Conservation (phyloP, 495 filamentous ascomycete genomes). For the Daldinia bambusicola region DNA sequence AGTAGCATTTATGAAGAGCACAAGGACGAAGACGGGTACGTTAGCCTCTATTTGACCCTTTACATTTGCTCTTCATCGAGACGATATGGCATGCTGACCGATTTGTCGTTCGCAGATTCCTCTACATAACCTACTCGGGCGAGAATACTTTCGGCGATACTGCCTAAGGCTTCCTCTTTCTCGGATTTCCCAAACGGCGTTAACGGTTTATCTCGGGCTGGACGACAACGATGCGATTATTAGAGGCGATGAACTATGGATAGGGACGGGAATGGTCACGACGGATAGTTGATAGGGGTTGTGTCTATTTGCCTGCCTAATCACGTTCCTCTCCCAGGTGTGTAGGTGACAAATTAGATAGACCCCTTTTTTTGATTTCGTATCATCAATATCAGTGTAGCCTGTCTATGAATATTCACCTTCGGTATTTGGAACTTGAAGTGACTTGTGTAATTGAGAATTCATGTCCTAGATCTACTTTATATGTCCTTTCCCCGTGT, state of each 20-base stretch:
- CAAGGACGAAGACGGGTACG: slow-evolving; percentile 81
- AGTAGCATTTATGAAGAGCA: slow-evolving; percentile 99
- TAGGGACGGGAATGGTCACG: slow-evolving; percentile 32
- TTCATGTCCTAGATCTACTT: not conserved
- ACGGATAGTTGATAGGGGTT: slow-evolving; percentile 27
- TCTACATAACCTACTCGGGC: slow-evolving; percentile 87
- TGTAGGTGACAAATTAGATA: slow-evolving; percentile 37
- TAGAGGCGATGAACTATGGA: slow-evolving; percentile 38
- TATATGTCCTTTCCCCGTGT: too few species aligned
- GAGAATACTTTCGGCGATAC: slow-evolving; percentile 96
- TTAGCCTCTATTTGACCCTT: slow-evolving; percentile 12
- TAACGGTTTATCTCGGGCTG: slow-evolving; percentile 38
- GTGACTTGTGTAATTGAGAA: not conserved
- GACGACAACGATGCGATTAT: slow-evolving; percentile 41
- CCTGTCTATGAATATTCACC: slow-evolving; percentile 20
- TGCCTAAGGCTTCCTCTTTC: slow-evolving; percentile 29
- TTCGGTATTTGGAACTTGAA: not conserved
- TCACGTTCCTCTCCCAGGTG: slow-evolving; percentile 22
- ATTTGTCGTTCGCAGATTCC: slow-evolving; percentile 51
- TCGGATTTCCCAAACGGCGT: slow-evolving; percentile 32
- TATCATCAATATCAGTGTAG: slow-evolving; percentile 38
- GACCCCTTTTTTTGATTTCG: slow-evolving; percentile 26
- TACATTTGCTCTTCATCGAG: not conserved
- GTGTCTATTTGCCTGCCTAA: slow-evolving; percentile 23
- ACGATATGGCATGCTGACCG: slow-evolving; percentile 43